phyloP scores from a whole-genome alignment of 2,329 filamentous ascomycete species.

The Aspergillaceae sp. region DNA sequence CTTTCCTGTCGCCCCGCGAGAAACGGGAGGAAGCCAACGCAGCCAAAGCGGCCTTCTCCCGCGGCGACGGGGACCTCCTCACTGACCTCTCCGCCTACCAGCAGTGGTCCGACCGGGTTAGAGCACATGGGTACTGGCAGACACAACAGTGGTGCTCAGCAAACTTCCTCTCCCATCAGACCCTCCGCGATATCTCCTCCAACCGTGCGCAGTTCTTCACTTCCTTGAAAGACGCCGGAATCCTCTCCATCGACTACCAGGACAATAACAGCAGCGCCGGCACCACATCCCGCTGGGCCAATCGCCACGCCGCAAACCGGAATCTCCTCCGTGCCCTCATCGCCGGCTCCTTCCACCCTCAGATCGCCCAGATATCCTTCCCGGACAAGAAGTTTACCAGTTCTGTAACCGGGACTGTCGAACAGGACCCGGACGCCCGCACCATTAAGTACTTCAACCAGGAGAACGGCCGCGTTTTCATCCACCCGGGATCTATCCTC shows the following conservation, averaged over 20 bases:
- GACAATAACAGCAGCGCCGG: conserved; percentile 10
- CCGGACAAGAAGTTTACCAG: conserved; percentile 92
- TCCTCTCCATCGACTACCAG: conserved; percentile 52
- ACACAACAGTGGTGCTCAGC: conserved; percentile 67
- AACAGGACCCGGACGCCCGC: conserved; percentile 82
- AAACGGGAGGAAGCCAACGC: conserved; percentile 74
- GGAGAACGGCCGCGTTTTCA: conserved; percentile 78
- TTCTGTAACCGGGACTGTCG: conserved; percentile 79
- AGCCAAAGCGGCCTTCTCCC: conserved; percentile 64
- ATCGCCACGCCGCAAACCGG: conserved; percentile 28
- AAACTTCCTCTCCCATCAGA: conserved; percentile 76
- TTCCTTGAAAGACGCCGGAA: conserved; percentile 76
- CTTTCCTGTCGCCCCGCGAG: conserved; percentile 76
- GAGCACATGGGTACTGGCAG: conserved; percentile 35
- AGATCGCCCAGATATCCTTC: conserved; percentile 84
- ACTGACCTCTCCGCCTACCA: conserved; percentile 80
- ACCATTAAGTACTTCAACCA: conserved; percentile 90
- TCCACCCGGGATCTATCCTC: conserved; percentile 80
- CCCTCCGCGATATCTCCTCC: conserved; percentile 77
- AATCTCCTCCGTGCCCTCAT: conserved; percentile 60
- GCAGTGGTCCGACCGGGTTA: conserved; percentile 63
- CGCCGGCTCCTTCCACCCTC: conserved; percentile 68
- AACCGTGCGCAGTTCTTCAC: conserved; percentile 79
- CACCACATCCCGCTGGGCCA: conserved; percentile 33
- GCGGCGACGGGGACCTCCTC: conserved; percentile 75